Evolutionary conservation across 306 rosid species (phyloP).

Genomic region (Quercus bicolor): DNA sequence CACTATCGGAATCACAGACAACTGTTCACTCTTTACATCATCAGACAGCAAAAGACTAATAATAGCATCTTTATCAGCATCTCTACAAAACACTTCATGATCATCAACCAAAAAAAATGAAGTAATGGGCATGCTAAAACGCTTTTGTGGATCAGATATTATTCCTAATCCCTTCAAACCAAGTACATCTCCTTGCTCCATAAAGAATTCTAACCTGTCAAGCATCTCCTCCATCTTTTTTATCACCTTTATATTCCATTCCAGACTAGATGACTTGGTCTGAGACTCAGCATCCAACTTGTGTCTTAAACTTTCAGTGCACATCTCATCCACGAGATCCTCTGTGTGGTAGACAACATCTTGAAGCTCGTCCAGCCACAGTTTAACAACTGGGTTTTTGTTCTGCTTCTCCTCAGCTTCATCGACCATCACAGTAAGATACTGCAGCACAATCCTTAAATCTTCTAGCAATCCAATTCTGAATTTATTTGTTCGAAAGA

Average conservation of each 20-base stretch:
- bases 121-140: too few species aligned
- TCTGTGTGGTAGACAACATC: not conserved
- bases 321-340: conserved; percentile 3
- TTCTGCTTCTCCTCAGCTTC: conserved; percentile 12
- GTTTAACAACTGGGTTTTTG: not conserved
- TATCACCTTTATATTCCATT: not conserved
- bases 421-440: not conserved
- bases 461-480: not conserved
- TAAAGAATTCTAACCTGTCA: conserved; percentile 11
- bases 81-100: conserved; percentile 28
- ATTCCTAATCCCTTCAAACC: conserved; percentile 12
- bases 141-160: too few species aligned
- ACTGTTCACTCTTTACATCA: not conserved
- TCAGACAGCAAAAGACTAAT: conserved; percentile 1
- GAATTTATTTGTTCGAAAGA: not conserved
- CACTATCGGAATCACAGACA: conserved; percentile 17
- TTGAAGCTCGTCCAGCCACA: not conserved
- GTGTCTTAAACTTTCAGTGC: not conserved
- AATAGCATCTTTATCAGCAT: conserved; percentile 19
- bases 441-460: not conserved
- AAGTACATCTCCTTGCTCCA: conserved; percentile 6
- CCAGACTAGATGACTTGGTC: not conserved
- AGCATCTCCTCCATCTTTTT: conserved; percentile 7
- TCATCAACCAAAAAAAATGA: not conserved
- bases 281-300: not conserved